Evolutionary conservation across 2,329 filamentous ascomycete species (phyloP).

Genomic region (Arthrobotrys conoides): DNA sequence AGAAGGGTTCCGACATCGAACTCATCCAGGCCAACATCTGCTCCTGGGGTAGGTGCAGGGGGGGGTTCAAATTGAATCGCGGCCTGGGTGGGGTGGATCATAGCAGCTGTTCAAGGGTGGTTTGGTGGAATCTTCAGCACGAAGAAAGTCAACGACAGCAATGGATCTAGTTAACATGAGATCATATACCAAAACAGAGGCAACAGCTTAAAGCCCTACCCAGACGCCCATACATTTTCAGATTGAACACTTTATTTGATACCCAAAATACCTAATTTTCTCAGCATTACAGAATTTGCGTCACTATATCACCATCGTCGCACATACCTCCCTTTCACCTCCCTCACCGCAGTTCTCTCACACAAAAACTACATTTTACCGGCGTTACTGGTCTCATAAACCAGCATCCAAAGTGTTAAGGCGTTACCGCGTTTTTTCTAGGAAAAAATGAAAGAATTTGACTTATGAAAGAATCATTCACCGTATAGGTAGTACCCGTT

Average conservation of each 20-base stretch:
- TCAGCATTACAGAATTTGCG: conserved; percentile 15
- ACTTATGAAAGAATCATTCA: conserved; percentile 22
- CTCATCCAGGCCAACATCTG: conserved; percentile 14
- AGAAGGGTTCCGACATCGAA: conserved; percentile 22
- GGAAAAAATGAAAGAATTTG: conserved; percentile 28
- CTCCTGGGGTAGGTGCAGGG: not conserved
- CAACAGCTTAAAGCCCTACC: conserved; percentile 12
- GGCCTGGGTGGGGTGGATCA: conserved; percentile 24
- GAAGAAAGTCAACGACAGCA: not conserved
- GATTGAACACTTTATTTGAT: conserved; percentile 22
- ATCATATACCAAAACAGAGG: not conserved
- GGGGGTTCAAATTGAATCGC: conserved; percentile 31
- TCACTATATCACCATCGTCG: not conserved
- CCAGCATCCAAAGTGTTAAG: conserved; percentile 23
- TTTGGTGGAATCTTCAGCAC: conserved; percentile 9
- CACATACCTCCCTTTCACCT: not conserved
- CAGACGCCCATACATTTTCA: not conserved
- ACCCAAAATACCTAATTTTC: conserved; percentile 21
- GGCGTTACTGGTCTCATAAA: conserved; percentile 28
- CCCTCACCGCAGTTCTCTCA: not conserved
- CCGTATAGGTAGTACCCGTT: conserved; percentile 8
- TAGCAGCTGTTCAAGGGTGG: conserved; percentile 6
- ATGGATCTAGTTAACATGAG: not conserved
- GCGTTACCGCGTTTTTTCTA: conserved; percentile 16
- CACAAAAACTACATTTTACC: conserved; percentile 15